phyloP scores from a whole-genome alignment of 257 asterid genomes.

The Euphrasia confusa region DNA sequence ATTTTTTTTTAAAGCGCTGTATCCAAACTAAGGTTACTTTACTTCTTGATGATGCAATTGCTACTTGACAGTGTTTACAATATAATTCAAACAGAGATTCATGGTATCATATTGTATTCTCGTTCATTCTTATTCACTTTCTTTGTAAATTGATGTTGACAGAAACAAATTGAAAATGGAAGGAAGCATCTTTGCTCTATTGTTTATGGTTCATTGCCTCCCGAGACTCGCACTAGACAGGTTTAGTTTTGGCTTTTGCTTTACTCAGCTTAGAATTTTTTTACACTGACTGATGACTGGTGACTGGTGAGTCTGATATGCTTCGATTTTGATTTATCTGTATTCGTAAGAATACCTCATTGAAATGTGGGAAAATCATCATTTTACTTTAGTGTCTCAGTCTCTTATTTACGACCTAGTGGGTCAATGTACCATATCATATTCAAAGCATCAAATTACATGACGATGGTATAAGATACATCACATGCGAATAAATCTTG shows the following conservation, averaged over 20 bases:
- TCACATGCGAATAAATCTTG: constrained; percentile 8
- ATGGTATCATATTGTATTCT: constrained; percentile 1
- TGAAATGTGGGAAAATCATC: background rate
- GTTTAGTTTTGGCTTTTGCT: constrained; percentile 35
- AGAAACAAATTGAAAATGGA: constrained; percentile 63
- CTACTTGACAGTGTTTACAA: background rate
- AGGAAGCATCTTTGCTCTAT: constrained; percentile 85
- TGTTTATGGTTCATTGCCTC: constrained; percentile 97
- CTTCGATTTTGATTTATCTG: constrained; percentile 1
- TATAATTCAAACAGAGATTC: background rate
- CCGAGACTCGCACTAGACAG: constrained; percentile 95
- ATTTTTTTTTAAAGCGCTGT: background rate
- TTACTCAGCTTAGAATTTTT: constrained; percentile 23
- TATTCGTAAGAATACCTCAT: background rate
- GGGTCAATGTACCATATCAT: constrained; percentile 10
- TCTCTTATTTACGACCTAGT: background rate
- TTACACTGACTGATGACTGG: constrained; percentile 1
- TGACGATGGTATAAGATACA: constrained; percentile 6
- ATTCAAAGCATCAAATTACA: constrained; percentile 9
- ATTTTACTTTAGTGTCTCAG: constrained; percentile 3
- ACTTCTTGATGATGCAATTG: background rate
- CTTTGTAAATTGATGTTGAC: constrained; percentile 31
- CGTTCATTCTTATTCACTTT: constrained; percentile 22
- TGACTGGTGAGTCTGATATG: constrained; percentile 6
- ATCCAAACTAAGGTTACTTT: background rate